A percentile compares a stretch with the other conserved stretches of the same genome.
These are phyloP conservation scores for Citrullus mucosospermus DNA, from an alignment of 306 rosid species.

Conservation along the genomic window DNA sequence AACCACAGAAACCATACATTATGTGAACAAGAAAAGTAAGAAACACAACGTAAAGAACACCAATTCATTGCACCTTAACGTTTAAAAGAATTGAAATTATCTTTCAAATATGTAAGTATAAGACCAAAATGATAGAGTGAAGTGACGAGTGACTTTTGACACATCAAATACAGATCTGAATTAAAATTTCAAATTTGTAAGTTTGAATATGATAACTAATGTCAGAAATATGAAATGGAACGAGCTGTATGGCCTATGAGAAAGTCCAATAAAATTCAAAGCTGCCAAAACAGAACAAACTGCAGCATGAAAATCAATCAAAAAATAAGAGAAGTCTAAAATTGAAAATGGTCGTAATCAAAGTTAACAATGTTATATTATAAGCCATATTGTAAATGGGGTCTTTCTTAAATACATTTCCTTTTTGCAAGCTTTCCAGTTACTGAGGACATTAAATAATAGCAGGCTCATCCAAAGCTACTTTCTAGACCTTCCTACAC, in stretches of 20 bases:
- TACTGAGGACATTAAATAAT: background rate
- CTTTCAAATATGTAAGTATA: background rate
- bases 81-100: no score
- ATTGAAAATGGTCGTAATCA: no score
- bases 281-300: no score
- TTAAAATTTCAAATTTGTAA: no score
- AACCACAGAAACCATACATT: background rate
- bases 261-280: no score
- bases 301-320: no score
- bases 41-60: background rate
- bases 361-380: no score
- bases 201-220: no score
- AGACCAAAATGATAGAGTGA: background rate
- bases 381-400: background rate
- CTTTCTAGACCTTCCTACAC: background rate
- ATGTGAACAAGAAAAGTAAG: background rate
- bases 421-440: background rate
- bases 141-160: background rate
- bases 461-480: background rate
- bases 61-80: no score
- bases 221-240: no score
- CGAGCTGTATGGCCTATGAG: no score
- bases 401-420: background rate
- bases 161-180: background rate
- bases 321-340: no score